phyloP scores from a whole-genome alignment of 1,284 basidiomycete species.

The Malassezia globosa region DNA sequence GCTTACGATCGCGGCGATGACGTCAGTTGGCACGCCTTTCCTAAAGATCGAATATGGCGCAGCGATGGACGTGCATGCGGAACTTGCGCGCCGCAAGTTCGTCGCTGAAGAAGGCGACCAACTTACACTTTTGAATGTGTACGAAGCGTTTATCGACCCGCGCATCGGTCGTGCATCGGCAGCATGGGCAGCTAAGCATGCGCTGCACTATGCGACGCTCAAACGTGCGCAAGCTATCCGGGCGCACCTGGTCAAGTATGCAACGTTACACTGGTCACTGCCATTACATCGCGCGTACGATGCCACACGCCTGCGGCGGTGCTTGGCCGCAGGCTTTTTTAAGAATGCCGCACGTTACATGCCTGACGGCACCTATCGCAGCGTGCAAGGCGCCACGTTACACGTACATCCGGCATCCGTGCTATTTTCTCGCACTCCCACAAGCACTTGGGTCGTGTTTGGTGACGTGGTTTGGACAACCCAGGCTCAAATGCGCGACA shows the following conservation, averaged over 20 bases:
- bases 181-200: slow-evolving; percentile 82
- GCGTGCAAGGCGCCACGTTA: slow-evolving; percentile 60
- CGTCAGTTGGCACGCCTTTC: slow-evolving; percentile 51
- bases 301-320: slow-evolving; percentile 63
- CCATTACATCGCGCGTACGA: slow-evolving; percentile 42
- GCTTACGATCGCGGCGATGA: slow-evolving; percentile 89
- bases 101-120: slow-evolving; percentile 96
- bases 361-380: slow-evolving; percentile 76
- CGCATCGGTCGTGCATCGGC: slow-evolving; percentile 65
- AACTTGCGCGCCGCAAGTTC: slow-evolving; percentile 81
- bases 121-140: slow-evolving; percentile 79
- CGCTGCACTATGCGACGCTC: slow-evolving; percentile 80
- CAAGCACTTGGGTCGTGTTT: slow-evolving; percentile 76
- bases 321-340: slow-evolving; percentile 85
- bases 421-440: slow-evolving; percentile 75
- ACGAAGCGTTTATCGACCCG: slow-evolving; percentile 68
- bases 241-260: slow-evolving; percentile 79
- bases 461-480: slow-evolving; percentile 93
- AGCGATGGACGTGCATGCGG: slow-evolving; percentile 39
- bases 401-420: slow-evolving; percentile 89
- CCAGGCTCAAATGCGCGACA: slow-evolving; percentile 58
- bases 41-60: slow-evolving; percentile 3
- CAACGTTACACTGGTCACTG: slow-evolving; percentile 51
- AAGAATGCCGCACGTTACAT: slow-evolving; percentile 79
- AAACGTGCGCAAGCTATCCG: slow-evolving; percentile 84